Evolutionary conservation across 495 filamentous ascomycete genomes (phyloP).

Genomic region (Patellaria atrata): DNA sequence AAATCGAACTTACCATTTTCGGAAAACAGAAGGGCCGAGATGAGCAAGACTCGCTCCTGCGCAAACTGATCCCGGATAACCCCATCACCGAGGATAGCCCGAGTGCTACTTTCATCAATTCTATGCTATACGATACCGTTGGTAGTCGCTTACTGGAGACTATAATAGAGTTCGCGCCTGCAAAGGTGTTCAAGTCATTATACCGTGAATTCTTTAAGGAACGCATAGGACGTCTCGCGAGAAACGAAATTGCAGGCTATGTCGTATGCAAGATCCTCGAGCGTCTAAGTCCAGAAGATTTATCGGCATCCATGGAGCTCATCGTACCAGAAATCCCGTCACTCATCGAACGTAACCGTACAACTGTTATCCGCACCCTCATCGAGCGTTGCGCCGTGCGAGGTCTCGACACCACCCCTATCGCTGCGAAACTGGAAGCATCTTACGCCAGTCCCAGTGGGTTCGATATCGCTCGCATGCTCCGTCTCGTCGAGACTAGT

Average conservation of each 20-base stretch:
- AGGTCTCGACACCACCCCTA: slow-evolving; percentile 40
- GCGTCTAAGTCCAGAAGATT: slow-evolving; percentile 67
- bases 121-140: slow-evolving; percentile 73
- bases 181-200: slow-evolving; percentile 75
- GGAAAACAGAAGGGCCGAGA: slow-evolving; percentile 49
- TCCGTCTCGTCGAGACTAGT: slow-evolving; percentile 26
- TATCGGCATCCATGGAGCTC: slow-evolving; percentile 50
- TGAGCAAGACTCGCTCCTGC: slow-evolving; percentile 42
- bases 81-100: slow-evolving; percentile 42
- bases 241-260: slow-evolving; percentile 81
- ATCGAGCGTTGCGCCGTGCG: slow-evolving; percentile 72
- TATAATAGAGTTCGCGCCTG: slow-evolving; percentile 63
- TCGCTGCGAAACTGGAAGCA: slow-evolving; percentile 45
- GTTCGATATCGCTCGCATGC: slow-evolving; percentile 34
- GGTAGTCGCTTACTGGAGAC: slow-evolving; percentile 82
- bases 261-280: slow-evolving; percentile 68
- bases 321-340: slow-evolving; percentile 53
- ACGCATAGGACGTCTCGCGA: slow-evolving; percentile 58
- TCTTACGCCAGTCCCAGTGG: slow-evolving; percentile 35
- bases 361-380: slow-evolving; percentile 61
- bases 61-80: slow-evolving; percentile 50
- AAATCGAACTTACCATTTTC: slow-evolving; percentile 62
- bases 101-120: slow-evolving; percentile 59
- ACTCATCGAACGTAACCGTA: slow-evolving; percentile 58
- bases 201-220: slow-evolving; percentile 61